Percentiles rank a stretch among this genome's conserved stretches.
Evolutionary conservation across 2,329 filamentous ascomycete genomes (phyloP).

Genomic region (Grosmannia serpens): DNA sequence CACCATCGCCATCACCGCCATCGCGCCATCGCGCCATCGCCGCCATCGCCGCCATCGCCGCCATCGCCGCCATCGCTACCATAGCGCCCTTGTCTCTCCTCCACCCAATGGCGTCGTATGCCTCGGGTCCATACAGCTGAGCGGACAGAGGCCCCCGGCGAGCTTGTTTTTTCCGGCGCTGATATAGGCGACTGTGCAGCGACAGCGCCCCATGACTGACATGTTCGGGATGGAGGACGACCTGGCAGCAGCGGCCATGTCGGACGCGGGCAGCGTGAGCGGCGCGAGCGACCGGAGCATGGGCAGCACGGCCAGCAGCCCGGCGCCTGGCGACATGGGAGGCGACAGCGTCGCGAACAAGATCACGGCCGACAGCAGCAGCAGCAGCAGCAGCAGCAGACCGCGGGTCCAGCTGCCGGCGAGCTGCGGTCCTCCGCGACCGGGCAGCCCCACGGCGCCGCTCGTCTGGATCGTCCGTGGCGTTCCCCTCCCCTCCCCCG

Average conservation of each 20-base stretch:
- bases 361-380: not conserved
- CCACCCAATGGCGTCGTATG: not conserved
- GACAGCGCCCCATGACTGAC: not conserved
- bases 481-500: not conserved
- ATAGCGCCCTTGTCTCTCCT: not conserved
- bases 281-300: not conserved
- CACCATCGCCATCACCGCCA: no score
- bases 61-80: not conserved
- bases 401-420: constrained; percentile 55
- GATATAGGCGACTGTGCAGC: not conserved
- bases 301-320: not conserved
- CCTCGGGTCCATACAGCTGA: not conserved
- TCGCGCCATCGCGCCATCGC: no score
- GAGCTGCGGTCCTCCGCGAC: constrained; percentile 75
- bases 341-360: not conserved
- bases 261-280: not conserved
- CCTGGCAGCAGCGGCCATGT: not conserved
- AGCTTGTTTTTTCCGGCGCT: not conserved
- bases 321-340: not conserved
- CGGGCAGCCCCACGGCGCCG: constrained; percentile 57
- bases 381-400: constrained; percentile 16
- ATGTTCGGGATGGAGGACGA: not conserved
- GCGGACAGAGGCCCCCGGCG: not conserved
- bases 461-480: constrained; percentile 76
- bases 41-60: not conserved